Base-by-base conservation (phyloP, 2,329 filamentous ascomycete genomes). In the Colletotrichum tofieldiae region DNA sequence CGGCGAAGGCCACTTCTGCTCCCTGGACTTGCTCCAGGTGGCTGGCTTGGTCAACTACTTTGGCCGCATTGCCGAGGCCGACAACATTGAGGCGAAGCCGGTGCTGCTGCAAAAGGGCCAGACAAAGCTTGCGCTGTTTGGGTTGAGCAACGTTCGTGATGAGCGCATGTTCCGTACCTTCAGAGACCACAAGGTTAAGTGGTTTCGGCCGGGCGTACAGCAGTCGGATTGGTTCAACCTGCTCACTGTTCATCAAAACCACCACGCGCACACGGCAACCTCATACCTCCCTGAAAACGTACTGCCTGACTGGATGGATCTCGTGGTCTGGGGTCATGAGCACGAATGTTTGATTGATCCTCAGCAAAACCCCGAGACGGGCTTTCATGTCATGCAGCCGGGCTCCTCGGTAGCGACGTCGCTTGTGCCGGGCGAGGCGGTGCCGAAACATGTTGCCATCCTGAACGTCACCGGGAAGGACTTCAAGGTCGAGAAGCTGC, bases 351-450 rank as follows among this genome's bases (percentile, higher is more conserved):
- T 96, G 9, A 97, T 99, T 75, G 92, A 98, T 55, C 96, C 96
- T 0, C 85, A 86, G 1, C 86, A 91, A 58, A 99, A 98, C 77
- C 90, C 93, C 0, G 94, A 98, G 78, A 98, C 93, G 59, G 93
- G 93, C 0, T 99, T 99, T 77, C 91, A 96, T 76, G 96, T 99
- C 74, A 98, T 99, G 90, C 96, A 99, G 78, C 96, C 96, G 0
- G 96, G 96, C 0, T 99, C 96, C 0, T 98, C 96, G 0, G 93
- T 99, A 0, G 96, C 96, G 0, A 99, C 96, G 1, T 98, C 96
- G 0, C 86, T 99, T 0, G 92, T 96, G 11, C 93, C 93, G 0
- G 95, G 95, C 37, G 96, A 99, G 82, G 94, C 96, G 0, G 94
- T 95, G 1, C 87, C 94, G 9, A 99, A 99, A 80, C 93, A 98